A percentile compares a stretch with the other conserved stretches of the same genome.
Evolutionary conservation across 805 yeast species (phyloP).

Genomic region (Candida railenensis): DNA sequence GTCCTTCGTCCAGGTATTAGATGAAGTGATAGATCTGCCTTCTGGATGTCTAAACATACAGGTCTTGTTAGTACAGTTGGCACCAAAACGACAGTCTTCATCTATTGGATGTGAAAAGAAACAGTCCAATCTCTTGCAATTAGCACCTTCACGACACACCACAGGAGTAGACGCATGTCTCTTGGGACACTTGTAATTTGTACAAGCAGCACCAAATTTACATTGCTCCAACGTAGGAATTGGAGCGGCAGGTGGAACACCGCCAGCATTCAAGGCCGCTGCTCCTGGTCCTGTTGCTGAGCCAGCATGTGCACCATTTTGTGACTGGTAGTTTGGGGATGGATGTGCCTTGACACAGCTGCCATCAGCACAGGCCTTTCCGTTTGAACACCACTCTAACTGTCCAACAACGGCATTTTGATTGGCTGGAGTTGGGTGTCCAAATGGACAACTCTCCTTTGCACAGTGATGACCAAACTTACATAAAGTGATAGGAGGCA

Average conservation of each 20-base stretch:
- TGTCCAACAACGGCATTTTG: constrained; percentile 66
- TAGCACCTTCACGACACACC: constrained; percentile 79
- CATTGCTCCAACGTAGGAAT: constrained; percentile 69
- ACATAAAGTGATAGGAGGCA: constrained; percentile 42
- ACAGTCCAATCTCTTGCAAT: constrained; percentile 80
- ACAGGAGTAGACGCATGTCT: constrained; percentile 78
- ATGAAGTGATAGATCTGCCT: constrained; percentile 47
- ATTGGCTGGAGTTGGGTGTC: constrained; percentile 89
- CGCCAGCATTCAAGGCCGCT: constrained; percentile 1
- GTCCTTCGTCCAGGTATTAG: constrained; percentile 37
- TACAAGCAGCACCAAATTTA: constrained; percentile 73
- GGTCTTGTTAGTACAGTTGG: constrained; percentile 65
- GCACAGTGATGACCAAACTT: constrained; percentile 75
- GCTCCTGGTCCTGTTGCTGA: background rate
- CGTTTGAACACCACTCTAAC: constrained; percentile 74
- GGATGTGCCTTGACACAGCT: constrained; percentile 79
- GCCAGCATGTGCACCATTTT: constrained; percentile 10
- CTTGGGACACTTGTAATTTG: constrained; percentile 73
- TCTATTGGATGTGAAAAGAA: constrained; percentile 77
- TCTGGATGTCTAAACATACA: constrained; percentile 82
- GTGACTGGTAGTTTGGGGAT: constrained; percentile 55
- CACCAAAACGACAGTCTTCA: constrained; percentile 79
- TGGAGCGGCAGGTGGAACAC: constrained; percentile 10
- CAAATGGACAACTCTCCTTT: constrained; percentile 80
- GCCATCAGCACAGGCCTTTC: constrained; percentile 60